Conservation (phyloP, 306 rosid genomes). For the Trifolium pratense region DNA sequence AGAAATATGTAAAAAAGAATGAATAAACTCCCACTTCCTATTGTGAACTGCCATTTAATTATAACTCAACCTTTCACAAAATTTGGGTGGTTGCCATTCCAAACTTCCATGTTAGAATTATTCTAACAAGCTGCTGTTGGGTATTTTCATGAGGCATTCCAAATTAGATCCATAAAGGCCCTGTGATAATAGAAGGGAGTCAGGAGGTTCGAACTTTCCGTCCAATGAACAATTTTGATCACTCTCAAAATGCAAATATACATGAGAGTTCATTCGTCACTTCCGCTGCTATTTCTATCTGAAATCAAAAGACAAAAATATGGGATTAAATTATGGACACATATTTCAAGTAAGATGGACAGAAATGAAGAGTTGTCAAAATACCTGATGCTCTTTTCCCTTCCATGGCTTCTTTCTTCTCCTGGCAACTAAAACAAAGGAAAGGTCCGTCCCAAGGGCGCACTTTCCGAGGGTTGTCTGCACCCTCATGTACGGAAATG, state of each 20-base stretch:
- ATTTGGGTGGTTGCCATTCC: conserved; percentile 40
- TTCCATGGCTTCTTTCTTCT: conserved; percentile 99
- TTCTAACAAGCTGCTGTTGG: conserved; percentile 41
- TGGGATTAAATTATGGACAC: conserved; percentile 29
- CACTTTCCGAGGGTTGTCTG: conserved; percentile 60
- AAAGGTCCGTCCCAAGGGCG: conserved; percentile 99
- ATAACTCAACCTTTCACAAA: conserved; percentile 43
- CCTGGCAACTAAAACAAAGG: conserved; percentile 94
- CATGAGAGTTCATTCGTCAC: conserved; percentile 71
- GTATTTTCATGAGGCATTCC: conserved; percentile 54
- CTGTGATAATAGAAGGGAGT: conserved; percentile 57
- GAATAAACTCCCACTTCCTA: conserved; percentile 54
- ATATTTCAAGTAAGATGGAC: conserved; percentile 27
- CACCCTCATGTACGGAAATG: conserved; percentile 78
- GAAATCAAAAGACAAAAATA: conserved; percentile 49
- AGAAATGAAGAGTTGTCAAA: conserved; percentile 32
- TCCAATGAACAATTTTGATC: conserved; percentile 53
- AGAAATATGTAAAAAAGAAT: conserved; percentile 36
- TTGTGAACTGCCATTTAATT: conserved; percentile 34
- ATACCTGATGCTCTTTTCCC: conserved; percentile 80
- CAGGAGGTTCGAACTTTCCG: conserved; percentile 52
- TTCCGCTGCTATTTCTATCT: conserved; percentile 87
- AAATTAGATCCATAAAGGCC: conserved; percentile 53
- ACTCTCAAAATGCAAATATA: conserved; percentile 62
- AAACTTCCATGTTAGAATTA: conserved; percentile 47